A percentile compares a stretch with the other conserved stretches of the same genome.
These are phyloP conservation scores for Helianthus tuberosus DNA, from an alignment of 129 eudicot species.

Conservation along the genomic window DNA sequence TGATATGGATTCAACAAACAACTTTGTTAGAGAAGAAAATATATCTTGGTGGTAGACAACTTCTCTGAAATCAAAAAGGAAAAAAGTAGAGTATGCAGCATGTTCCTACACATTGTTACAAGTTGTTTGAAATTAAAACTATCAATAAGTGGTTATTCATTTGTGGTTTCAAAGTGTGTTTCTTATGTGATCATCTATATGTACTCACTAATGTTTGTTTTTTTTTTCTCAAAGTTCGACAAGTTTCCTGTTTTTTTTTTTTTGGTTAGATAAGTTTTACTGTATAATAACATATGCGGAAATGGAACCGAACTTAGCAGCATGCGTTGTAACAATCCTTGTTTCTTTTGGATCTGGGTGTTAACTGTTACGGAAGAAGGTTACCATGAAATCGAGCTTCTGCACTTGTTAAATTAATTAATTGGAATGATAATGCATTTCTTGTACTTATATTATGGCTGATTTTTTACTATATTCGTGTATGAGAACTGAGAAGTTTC, in stretches of 20 bases:
- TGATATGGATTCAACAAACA: too few species aligned
- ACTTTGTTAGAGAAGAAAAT: too few species aligned
- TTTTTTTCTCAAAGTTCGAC: background rate
- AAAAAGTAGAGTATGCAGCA: too few species aligned
- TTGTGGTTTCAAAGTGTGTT: background rate
- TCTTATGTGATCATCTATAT: background rate
- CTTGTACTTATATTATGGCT: background rate
- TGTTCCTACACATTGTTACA: too few species aligned
- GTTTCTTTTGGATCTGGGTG: too few species aligned
- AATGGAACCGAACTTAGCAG: too few species aligned
- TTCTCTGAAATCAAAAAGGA: too few species aligned
- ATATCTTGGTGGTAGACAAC: too few species aligned
- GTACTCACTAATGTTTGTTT: background rate
- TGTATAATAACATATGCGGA: background rate
- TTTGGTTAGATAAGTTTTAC: background rate
- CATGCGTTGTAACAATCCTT: too few species aligned
- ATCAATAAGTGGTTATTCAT: background rate
- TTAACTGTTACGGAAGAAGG: too few species aligned
- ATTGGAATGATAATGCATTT: background rate
- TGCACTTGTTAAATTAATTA: background rate
- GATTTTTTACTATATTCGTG: background rate
- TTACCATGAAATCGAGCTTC: too few species aligned
- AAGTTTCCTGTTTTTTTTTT: background rate
- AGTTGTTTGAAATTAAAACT: too few species aligned
- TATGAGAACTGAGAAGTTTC: background rate